These are phyloP conservation scores for Trichoderma aggressivum DNA, from an alignment of 2,329 filamentous ascomycete genomes.

Conservation along the genomic window DNA sequence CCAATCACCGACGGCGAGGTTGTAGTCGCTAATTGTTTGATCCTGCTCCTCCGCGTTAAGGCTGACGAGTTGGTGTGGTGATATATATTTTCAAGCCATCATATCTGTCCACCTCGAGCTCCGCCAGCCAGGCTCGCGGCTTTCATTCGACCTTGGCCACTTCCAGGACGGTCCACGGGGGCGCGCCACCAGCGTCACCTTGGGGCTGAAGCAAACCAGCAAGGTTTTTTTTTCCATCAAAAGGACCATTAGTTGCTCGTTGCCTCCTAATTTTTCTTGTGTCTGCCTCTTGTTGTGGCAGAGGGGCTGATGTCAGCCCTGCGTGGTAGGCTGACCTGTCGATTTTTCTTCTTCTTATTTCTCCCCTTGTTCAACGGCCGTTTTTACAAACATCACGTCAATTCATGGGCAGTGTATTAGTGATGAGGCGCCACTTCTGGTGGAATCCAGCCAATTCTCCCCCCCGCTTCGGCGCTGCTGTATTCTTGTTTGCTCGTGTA, in stretches of 20 bases:
- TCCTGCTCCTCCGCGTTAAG: conserved; percentile 4
- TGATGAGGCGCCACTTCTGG: background rate
- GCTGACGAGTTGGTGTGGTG: conserved; percentile 16
- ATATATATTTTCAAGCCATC: background rate
- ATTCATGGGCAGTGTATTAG: background rate
- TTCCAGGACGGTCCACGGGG: background rate
- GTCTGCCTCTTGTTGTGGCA: background rate
- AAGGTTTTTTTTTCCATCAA: background rate
- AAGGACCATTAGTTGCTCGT: background rate
- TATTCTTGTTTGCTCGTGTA: background rate
- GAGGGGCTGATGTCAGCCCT: conserved; percentile 17
- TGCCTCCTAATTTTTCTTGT: background rate
- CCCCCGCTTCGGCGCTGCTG: background rate
- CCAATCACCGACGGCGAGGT: background rate
- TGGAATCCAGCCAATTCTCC: background rate
- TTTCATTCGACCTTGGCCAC: background rate
- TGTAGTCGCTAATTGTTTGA: background rate
- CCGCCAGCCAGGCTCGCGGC: background rate
- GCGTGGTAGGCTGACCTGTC: conserved; percentile 1
- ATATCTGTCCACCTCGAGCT: background rate
- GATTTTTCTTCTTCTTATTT: background rate
- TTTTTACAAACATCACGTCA: background rate
- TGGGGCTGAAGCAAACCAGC: background rate
- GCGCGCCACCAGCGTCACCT: conserved; percentile 12
- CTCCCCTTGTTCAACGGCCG: background rate